A percentile compares a stretch with the other conserved stretches of the same genome.
Evolutionary conservation across 2,329 filamentous ascomycete species (phyloP).

Genomic region (Colletotrichum brevisporum): DNA sequence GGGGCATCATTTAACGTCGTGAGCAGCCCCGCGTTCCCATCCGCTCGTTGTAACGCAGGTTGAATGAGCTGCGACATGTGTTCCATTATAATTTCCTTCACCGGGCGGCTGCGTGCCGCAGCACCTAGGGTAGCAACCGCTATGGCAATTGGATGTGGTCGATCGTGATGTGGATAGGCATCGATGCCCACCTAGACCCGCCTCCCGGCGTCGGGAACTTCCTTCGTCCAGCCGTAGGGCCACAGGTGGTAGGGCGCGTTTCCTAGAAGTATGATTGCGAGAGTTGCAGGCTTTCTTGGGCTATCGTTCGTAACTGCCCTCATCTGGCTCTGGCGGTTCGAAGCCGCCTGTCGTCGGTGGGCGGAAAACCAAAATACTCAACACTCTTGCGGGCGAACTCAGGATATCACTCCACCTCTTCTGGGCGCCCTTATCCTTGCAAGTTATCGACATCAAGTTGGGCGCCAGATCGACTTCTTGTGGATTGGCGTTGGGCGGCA

Average conservation of each 20-base stretch:
- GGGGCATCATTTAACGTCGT: slow-evolving; percentile 21
- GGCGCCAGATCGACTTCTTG: slow-evolving; percentile 1
- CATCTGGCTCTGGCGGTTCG: too few relatives aligned
- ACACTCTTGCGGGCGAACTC: too few relatives aligned
- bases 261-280: neutral
- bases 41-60: slow-evolving; percentile 19
- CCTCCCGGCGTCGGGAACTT: neutral
- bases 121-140: neutral
- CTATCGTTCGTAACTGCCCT: too few relatives aligned
- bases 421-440: neutral
- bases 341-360: too few relatives aligned
- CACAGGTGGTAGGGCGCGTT: neutral
- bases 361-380: too few relatives aligned
- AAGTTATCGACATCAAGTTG: neutral
- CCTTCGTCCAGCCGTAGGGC: neutral
- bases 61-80: slow-evolving; percentile 3
- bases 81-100: neutral
- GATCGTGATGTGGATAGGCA: slow-evolving; percentile 18
- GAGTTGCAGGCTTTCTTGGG: too few relatives aligned
- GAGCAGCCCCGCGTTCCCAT: neutral
- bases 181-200: slow-evolving; percentile 13
- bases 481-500: slow-evolving; percentile 1
- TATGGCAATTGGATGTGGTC: slow-evolving; percentile 9
- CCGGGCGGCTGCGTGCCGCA: neutral
- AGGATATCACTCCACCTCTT: too few relatives aligned